Evolutionary conservation across 169 alveolate genomes (phyloP).

Genomic region (Plasmodium sp.): DNA sequence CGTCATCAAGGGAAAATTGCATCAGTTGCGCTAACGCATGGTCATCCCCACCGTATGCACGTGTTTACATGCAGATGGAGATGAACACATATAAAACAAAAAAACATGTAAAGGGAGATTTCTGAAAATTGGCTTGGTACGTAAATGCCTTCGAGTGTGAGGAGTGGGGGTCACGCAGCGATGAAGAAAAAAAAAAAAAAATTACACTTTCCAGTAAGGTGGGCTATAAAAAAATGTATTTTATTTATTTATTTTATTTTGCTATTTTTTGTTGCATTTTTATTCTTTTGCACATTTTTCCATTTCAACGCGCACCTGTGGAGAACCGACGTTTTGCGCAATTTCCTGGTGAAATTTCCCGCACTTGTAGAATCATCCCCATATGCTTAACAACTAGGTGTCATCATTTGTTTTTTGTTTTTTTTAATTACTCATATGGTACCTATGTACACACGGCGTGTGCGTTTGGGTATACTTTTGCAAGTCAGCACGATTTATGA

Average conservation of each 20-base stretch:
- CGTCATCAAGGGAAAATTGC: not conserved
- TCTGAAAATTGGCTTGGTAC: not conserved
- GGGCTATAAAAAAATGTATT: not conserved
- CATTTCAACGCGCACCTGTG: not conserved
- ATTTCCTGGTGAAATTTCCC: not conserved
- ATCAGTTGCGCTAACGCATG: not conserved
- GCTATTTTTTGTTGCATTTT: too few species aligned
- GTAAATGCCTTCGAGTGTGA: not conserved
- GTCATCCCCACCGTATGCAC: not conserved
- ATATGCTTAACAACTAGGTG: not conserved
- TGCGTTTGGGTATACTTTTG: not conserved
- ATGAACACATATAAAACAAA: not conserved
- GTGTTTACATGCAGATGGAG: not conserved
- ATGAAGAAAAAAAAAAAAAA: not conserved
- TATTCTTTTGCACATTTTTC: not conserved
- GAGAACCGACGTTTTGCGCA: not conserved
- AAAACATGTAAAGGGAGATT: not conserved
- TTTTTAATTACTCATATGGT: not conserved
- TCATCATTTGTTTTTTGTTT: not conserved
- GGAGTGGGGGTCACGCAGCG: not conserved
- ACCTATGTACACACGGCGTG: not conserved
- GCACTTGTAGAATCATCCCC: not conserved
- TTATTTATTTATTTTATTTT: too few species aligned
- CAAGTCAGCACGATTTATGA: not conserved
- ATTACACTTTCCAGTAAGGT: not conserved